Base-by-base conservation (phyloP, 78 protist genomes). In the Dictyostelium discoideum region DNA sequence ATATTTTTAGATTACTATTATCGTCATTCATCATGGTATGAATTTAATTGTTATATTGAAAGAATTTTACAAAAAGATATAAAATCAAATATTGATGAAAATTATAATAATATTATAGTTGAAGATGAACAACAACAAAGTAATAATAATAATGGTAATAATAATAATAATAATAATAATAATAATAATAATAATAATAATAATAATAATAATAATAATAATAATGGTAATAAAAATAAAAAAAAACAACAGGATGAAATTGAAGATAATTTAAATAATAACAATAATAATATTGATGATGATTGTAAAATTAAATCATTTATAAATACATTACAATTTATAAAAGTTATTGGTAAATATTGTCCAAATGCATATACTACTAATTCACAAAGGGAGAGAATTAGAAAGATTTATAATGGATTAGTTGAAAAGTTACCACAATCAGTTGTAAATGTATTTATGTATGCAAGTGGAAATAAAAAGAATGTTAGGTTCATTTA, bases 251-350 rank as follows among this genome's bases (percentile, higher is more conserved):
- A 67, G 1, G 37, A n/a, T 9, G 37, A 29, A 11, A 67, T 67
- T 24, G 77, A 69, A 26, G 77, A 29, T 26, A 67, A 0, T 63
- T 22, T 24, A 65, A 37, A 77, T 16, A 40, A 39, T 77, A 0
- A 29, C 6, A 20, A 39, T 16, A 39, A 20, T 77, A 37, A 77
- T 29, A 37, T 26, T 77, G 29, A 77, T 40, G 48, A 77, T 32
- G 83, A 77, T 40, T 77, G 83, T 77, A 77, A 40, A 39, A 77
- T 77, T 18, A 77, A 77, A 77, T 77, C 83, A 77, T 77, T 77
- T 40, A 77, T 40, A 77, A 77, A 77, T 77, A 37, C 83, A 20
- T 77, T 77, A 77, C 44, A 77, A 13, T 77, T 77, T 37, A 32
- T 77, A 40, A 77, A 37, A 13, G 44, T 77, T 29, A 77, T 77